Conservation (phyloP, 352 stramenopile species). For the Globisporangium paddicum region DNA sequence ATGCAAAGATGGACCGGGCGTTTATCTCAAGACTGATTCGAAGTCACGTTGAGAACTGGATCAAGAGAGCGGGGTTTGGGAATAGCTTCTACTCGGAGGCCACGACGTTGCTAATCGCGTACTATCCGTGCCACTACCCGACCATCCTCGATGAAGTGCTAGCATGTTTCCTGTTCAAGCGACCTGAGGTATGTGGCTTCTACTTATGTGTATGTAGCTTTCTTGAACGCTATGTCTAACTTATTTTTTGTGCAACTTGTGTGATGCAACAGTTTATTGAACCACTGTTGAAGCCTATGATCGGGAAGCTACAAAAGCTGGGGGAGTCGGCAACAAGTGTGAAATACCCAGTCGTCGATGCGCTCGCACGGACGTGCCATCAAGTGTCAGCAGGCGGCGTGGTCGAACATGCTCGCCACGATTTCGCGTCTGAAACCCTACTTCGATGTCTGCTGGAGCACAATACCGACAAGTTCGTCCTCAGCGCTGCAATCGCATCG, state of each 20-base stretch:
- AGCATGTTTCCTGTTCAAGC: conserved; percentile 66
- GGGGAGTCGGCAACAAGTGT: conserved; percentile 49
- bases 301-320: conserved; percentile 68
- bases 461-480: conserved; percentile 70
- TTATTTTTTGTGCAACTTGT: background rate
- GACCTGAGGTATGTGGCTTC: conserved; percentile 38
- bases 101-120: conserved; percentile 64
- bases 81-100: conserved; percentile 65
- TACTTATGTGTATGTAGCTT: background rate
- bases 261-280: conserved; percentile 35
- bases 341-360: conserved; percentile 69
- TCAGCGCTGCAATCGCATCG: conserved; percentile 67
- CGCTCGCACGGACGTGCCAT: conserved; percentile 42
- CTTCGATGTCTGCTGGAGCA: conserved; percentile 68
- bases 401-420: conserved; percentile 34
- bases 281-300: conserved; percentile 49
- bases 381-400: background rate
- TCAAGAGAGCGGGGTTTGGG: conserved; percentile 55
- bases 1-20: conserved; percentile 48
- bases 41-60: conserved; percentile 74
- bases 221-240: background rate
- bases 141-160: conserved; percentile 82
- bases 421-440: conserved; percentile 62
- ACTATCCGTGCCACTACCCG: conserved; percentile 79
- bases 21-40: conserved; percentile 45